Percentiles rank a stretch among this genome's conserved stretches.
phyloP scores from a whole-genome alignment of 306 rosid genomes.

The Cucumis sativus region Cucumber_9930_V3 NC_026656.2:1091501-1092000 shows the following conservation, averaged over 20 bases:
- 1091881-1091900: slow-evolving; percentile 35
- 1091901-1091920: background rate
- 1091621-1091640: slow-evolving; percentile 94
- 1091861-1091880: slow-evolving; percentile 63
- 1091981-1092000: background rate
- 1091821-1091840: slow-evolving; percentile 84
- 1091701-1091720: slow-evolving; percentile 87
- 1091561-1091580: slow-evolving; percentile 90
- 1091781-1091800: slow-evolving; percentile 80
- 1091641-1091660: slow-evolving; percentile 80
- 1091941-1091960: background rate
- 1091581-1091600: slow-evolving; percentile 92
- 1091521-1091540: slow-evolving; percentile 79
- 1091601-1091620: slow-evolving; percentile 96
- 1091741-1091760: slow-evolving; percentile 83
- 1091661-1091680: slow-evolving; percentile 96
- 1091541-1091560: slow-evolving; percentile 91
- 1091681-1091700: slow-evolving; percentile 84
- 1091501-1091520: slow-evolving; percentile 84
- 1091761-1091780: slow-evolving; percentile 46
- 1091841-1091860: slow-evolving; percentile 64
- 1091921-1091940: background rate
- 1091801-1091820: slow-evolving; percentile 89
- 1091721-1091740: slow-evolving; percentile 80
- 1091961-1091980: slow-evolving; percentile 1